Evolutionary conservation across 192 early-diverging fungal genomes (phyloP), one percentile per base, ranked within the genome.

Genomic region (Cetraspora pellucida): DNA sequence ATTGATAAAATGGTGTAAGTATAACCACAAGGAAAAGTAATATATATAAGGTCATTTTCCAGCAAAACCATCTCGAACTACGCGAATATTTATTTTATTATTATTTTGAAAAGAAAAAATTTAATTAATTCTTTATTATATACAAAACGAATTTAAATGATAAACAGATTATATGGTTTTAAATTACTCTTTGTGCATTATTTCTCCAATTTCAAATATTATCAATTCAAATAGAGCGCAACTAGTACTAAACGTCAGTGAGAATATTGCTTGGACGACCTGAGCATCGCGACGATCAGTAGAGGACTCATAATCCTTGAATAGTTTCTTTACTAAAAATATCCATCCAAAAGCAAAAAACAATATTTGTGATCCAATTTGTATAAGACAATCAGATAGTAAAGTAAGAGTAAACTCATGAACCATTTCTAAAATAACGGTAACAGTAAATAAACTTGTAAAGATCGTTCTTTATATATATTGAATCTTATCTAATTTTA

Each of bases 191-290:
- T 87, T 90, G 75, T 85, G 83, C 66, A 93, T 82, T 9, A 95
- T 70, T 9, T 89, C 89, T 55, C 85, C 83, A 68, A 96, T 94
- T 77, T 94, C 94, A 81, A 94, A 89, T 52, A 96, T 88, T 17
- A 96, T 84, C 67, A 96, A 87, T 74, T 93, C 88, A 78, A 96
- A 93, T 72, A 96, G 85, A 37, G 87, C 87, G 78, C 93, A 89
- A 44, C 90, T 88, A 77, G 87, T 88, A n/a, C 90, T 89, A 47
- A 96, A 87, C 23, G 91, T 90, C n/a, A 93, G 79, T 19, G 93
- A 89, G 75, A 95, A 96, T 11, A 92, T 79, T 3, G 87, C 85
- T 43, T 91, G 87, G 3, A 93, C 92, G 52, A 79, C 68, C 50
- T 80, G 76, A 44, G 79, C 77, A 23, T 81, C 80, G 49, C 80